These are phyloP conservation scores for Senna tora DNA, from an alignment of 306 rosid genomes.

Conservation along the genomic window DNA sequence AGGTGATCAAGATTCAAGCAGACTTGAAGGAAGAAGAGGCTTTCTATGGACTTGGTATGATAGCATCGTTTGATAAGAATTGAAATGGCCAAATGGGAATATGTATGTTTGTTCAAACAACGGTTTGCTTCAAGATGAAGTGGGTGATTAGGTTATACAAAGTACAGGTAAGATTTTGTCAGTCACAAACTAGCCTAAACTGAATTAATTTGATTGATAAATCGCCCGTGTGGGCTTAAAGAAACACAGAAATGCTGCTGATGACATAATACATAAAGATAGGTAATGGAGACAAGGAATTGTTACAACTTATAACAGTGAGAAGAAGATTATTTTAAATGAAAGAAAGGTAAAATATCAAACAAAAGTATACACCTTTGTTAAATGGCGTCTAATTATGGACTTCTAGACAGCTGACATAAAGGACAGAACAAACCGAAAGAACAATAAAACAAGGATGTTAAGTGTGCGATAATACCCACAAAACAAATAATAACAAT, in stretches of 20 bases:
- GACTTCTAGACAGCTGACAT: not conserved
- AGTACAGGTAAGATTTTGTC: not conserved
- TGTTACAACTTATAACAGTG: not conserved
- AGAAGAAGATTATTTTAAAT: not conserved
- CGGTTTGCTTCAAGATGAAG: not conserved
- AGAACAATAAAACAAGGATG: not conserved
- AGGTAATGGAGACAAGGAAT: not conserved
- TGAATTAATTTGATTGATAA: not conserved
- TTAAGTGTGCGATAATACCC: not conserved
- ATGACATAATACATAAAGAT: not conserved
- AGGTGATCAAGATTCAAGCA: not conserved
- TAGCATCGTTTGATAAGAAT: not conserved
- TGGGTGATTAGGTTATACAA: not conserved
- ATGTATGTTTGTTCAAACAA: not conserved
- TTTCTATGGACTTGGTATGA: not conserved
- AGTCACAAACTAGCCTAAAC: not conserved
- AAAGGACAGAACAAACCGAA: conserved; percentile 1
- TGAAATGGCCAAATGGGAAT: not conserved
- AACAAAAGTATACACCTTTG: not conserved
- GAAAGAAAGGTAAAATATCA: not conserved
- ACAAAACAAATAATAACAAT: not conserved
- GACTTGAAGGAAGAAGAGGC: not conserved
- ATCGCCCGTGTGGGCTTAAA: not conserved
- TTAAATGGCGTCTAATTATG: not conserved
- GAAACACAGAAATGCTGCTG: not conserved